Percentiles rank a stretch among this genome's conserved stretches.
Evolutionary conservation across 768 basidiomycete species (phyloP).

Genomic region (Suillus spraguei): DNA sequence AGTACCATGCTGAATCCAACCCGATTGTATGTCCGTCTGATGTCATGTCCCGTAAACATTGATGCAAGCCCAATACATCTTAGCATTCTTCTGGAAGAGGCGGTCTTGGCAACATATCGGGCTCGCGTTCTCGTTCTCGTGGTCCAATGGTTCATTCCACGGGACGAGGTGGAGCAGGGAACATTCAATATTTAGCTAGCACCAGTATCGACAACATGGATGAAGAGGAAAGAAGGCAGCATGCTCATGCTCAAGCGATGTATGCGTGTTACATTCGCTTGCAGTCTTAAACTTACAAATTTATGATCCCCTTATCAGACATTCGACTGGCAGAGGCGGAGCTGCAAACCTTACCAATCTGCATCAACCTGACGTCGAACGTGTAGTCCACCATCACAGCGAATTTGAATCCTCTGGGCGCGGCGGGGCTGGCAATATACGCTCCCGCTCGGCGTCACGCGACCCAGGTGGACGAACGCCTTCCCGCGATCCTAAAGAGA

Average conservation of each 20-base stretch:
- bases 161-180: slow-evolving; percentile 69
- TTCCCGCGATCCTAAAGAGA: slow-evolving; percentile 26
- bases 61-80: slow-evolving; percentile 10
- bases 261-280: slow-evolving; percentile 31
- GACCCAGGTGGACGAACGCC: slow-evolving; percentile 26
- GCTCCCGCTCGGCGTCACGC: slow-evolving; percentile 38
- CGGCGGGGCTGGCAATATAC: slow-evolving; percentile 66
- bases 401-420: slow-evolving; percentile 52
- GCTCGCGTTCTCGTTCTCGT: slow-evolving; percentile 52
- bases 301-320: slow-evolving; percentile 38
- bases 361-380: slow-evolving; percentile 43
- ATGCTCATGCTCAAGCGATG: slow-evolving; percentile 39
- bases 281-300: slow-evolving; percentile 8
- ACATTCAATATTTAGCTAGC: slow-evolving; percentile 42
- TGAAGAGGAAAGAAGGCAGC: slow-evolving; percentile 36
- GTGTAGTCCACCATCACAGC: slow-evolving; percentile 21
- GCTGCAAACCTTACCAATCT: slow-evolving; percentile 54
- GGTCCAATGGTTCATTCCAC: slow-evolving; percentile 47
- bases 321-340: slow-evolving; percentile 75
- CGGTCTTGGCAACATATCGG: slow-evolving; percentile 61
- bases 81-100: slow-evolving; percentile 67
- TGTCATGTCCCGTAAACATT: neutral
- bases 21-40: slow-evolving; percentile 36
- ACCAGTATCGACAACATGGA: slow-evolving; percentile 30
- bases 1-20: slow-evolving; percentile 31